Conservation (phyloP, 2,329 filamentous ascomycete genomes). For the Malbranchea cinnamomea region DNA sequence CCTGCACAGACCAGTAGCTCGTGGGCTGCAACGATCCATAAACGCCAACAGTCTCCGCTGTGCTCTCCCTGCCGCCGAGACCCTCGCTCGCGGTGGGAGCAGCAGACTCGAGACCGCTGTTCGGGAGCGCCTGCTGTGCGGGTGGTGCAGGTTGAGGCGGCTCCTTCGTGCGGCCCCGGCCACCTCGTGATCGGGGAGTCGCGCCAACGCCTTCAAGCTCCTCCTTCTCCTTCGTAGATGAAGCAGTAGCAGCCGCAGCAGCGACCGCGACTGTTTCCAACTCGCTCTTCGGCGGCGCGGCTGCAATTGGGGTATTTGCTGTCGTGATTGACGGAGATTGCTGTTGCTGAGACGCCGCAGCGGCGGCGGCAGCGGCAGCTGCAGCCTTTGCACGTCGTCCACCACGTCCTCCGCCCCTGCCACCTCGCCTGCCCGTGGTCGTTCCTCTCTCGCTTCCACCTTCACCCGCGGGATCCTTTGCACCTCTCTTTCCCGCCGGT, state of each 20-base stretch:
- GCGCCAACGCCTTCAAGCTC: conserved; percentile 5
- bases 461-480: conserved; percentile 19
- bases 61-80: too few species aligned
- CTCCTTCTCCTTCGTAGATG: conserved; percentile 8
- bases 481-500: conserved; percentile 22
- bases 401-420: conserved; percentile 19
- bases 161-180: conserved; percentile 15
- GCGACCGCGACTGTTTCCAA: conserved; percentile 12
- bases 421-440: conserved; percentile 18
- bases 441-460: conserved; percentile 9
- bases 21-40: conserved; percentile 30
- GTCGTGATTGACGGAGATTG: conserved; percentile 5
- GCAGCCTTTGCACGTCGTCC: conserved; percentile 21
- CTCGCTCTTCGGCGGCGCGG: conserved; percentile 16
- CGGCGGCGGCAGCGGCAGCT: conserved; percentile 13
- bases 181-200: conserved; percentile 5
- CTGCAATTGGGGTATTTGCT: conserved; percentile 10
- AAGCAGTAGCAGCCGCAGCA: conserved; percentile 10
- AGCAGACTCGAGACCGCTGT: too few species aligned
- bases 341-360: conserved; percentile 11
- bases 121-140: neutral
- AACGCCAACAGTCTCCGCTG: too few species aligned
- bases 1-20: conserved; percentile 39
- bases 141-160: conserved; percentile 2
- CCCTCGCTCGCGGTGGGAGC: too few species aligned